Evolutionary conservation across 306 rosid genomes (phyloP), one percentile per base, ranked within the genome.

Genomic region (Sphenostylis stenocarpa): DNA sequence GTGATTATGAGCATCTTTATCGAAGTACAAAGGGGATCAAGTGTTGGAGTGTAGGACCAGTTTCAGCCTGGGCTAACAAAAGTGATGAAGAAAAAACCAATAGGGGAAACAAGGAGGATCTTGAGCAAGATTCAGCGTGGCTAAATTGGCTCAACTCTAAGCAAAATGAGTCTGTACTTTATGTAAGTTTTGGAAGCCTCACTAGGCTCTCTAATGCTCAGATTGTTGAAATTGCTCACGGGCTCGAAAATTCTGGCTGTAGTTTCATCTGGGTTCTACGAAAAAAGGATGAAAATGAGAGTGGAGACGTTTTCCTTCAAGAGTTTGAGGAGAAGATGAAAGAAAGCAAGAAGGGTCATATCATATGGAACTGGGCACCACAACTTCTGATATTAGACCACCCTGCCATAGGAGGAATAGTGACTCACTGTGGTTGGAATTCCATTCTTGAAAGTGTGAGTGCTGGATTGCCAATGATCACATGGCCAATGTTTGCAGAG

Each of bases 371-470:
- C 20, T 80, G 84, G 84, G 80, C 71, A 12, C 84, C 80, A 24
- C 84, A 74, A 17, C 8, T 74, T n/a, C 17, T 67, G 5, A 81
- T 75, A 74, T 67, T 81, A 72, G 21, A 67, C 44, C 80, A 81
- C 49, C 71, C 76, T 57, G 7, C 80, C 5, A 36, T 51, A 4
- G 80, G 80, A 34, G 80, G 80, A 2, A 38, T 81, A 5, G 47
- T 81, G 58, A 75, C 84, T 44, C 80, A 75, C 9, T 81, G 80
- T 81, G 84, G 84, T 41, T 72, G 79, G 84, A 80, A 80, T 21
- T 41, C 79, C 0, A 73, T 55, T 1, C 58, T 80, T 41, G 79
- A 80, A 16, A 63, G 68, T 20, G 2, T 73, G 69, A 65, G 21
- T 80, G 51, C 43, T 21, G 84, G 84, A 9, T 55, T 80, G 44